Percentiles rank a stretch among this genome's conserved stretches.
phyloP scores from a whole-genome alignment of 768 basidiomycete genomes.

The Cubamyces sp. region DNA sequence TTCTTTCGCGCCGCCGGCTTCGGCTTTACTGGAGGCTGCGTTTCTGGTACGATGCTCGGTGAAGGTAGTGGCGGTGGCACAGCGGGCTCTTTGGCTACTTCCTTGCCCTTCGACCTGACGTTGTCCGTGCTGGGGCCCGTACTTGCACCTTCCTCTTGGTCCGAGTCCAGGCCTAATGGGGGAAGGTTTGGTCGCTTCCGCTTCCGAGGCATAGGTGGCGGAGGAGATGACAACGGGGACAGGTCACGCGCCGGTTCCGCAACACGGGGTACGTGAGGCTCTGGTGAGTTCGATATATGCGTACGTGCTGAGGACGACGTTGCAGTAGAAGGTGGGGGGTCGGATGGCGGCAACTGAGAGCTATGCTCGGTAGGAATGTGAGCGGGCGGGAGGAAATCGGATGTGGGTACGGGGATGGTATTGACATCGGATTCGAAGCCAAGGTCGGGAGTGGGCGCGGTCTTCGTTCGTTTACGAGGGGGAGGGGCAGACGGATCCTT shows the following conservation, averaged over 20 bases:
- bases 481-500: conserved; percentile 8
- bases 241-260: background rate
- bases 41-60: conserved; percentile 19
- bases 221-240: conserved; percentile 21
- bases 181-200: conserved; percentile 22
- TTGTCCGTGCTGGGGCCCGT: background rate
- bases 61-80: conserved; percentile 15
- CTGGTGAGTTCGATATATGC: conserved; percentile 13
- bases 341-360: conserved; percentile 33
- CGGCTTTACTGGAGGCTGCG: conserved; percentile 11
- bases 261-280: background rate
- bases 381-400: conserved; percentile 19
- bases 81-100: background rate
- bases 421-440: conserved; percentile 27
- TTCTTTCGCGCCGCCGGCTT: conserved; percentile 12
- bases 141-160: background rate
- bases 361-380: conserved; percentile 12
- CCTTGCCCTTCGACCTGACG: background rate
- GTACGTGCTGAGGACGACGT: conserved; percentile 10
- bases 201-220: conserved; percentile 22
- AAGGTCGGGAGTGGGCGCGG: conserved; percentile 10
- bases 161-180: background rate
- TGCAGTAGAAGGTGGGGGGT: conserved; percentile 26
- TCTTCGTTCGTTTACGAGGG: conserved; percentile 22
- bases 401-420: conserved; percentile 30